Base-by-base conservation (phyloP, 768 basidiomycete genomes). In the Suillus sp. region DNA sequence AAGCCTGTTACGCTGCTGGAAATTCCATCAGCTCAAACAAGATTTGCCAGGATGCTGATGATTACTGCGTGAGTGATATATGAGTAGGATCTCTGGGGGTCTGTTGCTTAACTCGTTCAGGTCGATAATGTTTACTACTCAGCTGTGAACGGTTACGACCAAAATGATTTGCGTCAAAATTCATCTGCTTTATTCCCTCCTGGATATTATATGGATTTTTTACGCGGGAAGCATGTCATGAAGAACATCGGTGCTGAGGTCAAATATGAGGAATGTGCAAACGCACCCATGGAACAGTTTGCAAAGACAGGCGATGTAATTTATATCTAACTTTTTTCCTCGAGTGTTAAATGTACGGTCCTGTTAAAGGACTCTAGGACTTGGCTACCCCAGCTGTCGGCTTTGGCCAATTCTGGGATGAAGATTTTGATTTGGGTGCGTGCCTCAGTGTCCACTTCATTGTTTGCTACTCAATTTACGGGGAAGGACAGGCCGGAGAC, bases 81-180 rank as follows among this genome's bases (percentile, higher is more conserved):
- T 55, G 51, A n/a, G 22, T 16, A 4, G 20, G 22, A 22, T 22
- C 13, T 16, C 9, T 37, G 45, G n/a, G 13, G 63, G n/a, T 35
- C 35, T 50, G 43, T 65, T 48, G 62, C 16, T 6, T 30, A 35
- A n/a, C 53, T 34, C 34, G 10, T 38, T 54, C 60, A 86, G 86
- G 61, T 72, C 37, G 72, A 80, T 0, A 78, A 86, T n/a, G 75
- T 88, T 14, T 83, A 83, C 63, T n/a, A 71, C 2, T 84, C 85
- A 0, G 84, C 84, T 1, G 76, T 87, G 6, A 84, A 84, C 0
- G 68, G 85, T 67, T 76, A 79, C 16, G 86, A 89, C 64, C 66
- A 79, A 0, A 71, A 88, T 62, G 88, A 89, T 67, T 74, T 89
- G 47, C 77, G 85, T 25, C 87, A 88, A 71, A 86, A 81, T 50